Conservation (phyloP, 495 filamentous ascomycete genomes). For the Penicillium parvum region DNA sequence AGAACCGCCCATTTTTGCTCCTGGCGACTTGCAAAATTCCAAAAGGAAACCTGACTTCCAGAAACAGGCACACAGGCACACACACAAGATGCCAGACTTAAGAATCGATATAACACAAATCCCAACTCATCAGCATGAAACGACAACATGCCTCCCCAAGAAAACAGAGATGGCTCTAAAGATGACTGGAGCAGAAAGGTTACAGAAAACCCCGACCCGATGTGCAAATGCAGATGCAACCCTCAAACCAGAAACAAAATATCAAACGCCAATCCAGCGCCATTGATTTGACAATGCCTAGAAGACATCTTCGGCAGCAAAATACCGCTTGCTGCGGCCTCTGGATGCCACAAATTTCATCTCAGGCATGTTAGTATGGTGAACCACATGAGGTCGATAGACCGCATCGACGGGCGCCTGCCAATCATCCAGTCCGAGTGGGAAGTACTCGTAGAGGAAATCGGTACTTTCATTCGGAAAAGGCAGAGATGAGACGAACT, state of each 20-base stretch:
- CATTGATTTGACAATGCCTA: constrained; percentile 13
- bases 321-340: constrained; percentile 76
- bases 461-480: constrained; percentile 72
- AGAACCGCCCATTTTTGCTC: constrained; percentile 18
- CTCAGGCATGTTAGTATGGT: constrained; percentile 79
- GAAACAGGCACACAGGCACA: background rate
- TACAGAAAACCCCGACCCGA: constrained; percentile 6
- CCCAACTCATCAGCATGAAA: background rate
- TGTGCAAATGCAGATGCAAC: constrained; percentile 24
- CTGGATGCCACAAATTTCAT: constrained; percentile 65
- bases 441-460: constrained; percentile 87
- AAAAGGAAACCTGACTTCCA: constrained; percentile 1
- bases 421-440: constrained; percentile 85
- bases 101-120: background rate
- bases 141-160: background rate
- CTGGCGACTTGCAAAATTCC: background rate
- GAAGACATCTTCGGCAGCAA: constrained; percentile 61
- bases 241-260: constrained; percentile 5
- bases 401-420: constrained; percentile 88
- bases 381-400: constrained; percentile 88
- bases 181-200: background rate
- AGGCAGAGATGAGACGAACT: constrained; percentile 38
- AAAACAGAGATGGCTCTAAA: background rate
- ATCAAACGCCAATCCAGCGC: constrained; percentile 8
- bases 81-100: background rate